A percentile compares a stretch with the other conserved stretches of the same genome.
Conservation (phyloP, 2,329 filamentous ascomycete species). For the Botryotinia narcissicola region DNA sequence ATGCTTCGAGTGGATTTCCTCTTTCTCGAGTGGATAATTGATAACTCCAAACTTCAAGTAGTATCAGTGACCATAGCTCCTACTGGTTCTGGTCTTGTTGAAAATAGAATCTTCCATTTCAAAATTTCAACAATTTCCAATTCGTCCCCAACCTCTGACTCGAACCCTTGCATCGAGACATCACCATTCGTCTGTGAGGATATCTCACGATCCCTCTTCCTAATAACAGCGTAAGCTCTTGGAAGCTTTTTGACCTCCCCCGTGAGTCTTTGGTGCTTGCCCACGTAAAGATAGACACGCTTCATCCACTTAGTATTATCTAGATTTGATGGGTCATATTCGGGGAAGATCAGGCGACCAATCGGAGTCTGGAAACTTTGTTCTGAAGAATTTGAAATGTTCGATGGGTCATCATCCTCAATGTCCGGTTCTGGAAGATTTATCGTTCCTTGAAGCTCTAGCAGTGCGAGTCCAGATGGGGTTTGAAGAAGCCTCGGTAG, state of each 20-base stretch:
- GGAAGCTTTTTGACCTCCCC: slow-evolving; percentile 87
- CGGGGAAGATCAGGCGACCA: slow-evolving; percentile 75
- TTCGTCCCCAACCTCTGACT: slow-evolving; percentile 74
- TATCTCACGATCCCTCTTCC: slow-evolving; percentile 45
- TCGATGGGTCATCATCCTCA: slow-evolving; percentile 31
- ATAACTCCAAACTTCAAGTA: not conserved
- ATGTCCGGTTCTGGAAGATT: slow-evolving; percentile 60
- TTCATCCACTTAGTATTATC: slow-evolving; percentile 80
- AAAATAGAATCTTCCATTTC: slow-evolving; percentile 83
- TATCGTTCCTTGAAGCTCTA: slow-evolving; percentile 91
- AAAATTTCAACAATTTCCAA: slow-evolving; percentile 86
- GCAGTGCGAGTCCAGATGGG: slow-evolving; percentile 80
- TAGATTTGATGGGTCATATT: slow-evolving; percentile 58
- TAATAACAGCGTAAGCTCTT: slow-evolving; percentile 75
- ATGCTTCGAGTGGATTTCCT: not conserved
- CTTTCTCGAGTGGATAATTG: too few relatives aligned
- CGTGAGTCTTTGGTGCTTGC: slow-evolving; percentile 81
- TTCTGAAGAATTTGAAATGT: not conserved
- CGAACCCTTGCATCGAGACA: slow-evolving; percentile 41
- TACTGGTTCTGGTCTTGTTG: slow-evolving; percentile 80
- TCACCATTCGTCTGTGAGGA: slow-evolving; percentile 26
- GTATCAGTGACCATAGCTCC: slow-evolving; percentile 39
- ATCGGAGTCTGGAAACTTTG: slow-evolving; percentile 50
- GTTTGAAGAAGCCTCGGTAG: slow-evolving; percentile 84
- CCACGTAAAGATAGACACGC: slow-evolving; percentile 81